These are phyloP conservation scores for Umbilicus rupestris DNA, from an alignment of 164 flowering plant species.

Conservation along the genomic window DNA sequence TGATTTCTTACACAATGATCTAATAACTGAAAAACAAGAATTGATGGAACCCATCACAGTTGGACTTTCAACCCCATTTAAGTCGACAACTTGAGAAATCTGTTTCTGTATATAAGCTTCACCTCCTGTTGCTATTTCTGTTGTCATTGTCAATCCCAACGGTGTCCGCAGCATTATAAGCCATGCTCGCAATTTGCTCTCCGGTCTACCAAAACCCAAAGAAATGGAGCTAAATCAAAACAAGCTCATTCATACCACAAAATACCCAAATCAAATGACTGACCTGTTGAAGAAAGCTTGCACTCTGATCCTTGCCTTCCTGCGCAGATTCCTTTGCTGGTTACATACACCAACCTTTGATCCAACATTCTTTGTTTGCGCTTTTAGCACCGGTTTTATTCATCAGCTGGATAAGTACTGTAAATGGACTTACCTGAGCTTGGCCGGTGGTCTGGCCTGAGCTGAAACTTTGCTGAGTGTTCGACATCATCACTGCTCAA, in stretches of 20 bases:
- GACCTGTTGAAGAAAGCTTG: conserved; percentile 30
- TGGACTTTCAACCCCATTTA: no score
- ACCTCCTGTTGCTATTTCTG: background rate
- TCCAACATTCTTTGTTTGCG: no score
- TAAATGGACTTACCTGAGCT: conserved; percentile 17
- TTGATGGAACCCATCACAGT: no score
- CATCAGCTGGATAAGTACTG: no score
- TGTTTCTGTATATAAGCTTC: background rate
- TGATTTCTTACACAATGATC: no score
- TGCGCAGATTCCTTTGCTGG: conserved; percentile 3
- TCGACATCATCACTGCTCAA: background rate
- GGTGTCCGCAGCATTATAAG: background rate
- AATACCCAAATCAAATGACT: background rate
- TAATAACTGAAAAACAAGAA: no score
- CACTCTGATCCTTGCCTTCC: conserved; percentile 15
- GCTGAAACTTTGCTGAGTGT: conserved; percentile 10
- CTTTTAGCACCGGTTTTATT: no score
- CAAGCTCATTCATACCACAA: no score
- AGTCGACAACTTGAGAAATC: background rate
- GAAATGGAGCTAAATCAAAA: no score
- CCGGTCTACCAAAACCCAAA: no score
- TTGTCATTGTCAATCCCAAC: background rate
- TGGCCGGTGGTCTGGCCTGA: conserved; percentile 20
- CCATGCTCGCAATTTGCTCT: conserved; percentile 2
- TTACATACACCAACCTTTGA: no score